Base-by-base conservation (phyloP, 2,329 filamentous ascomycete genomes). In the Phaeoacremonium minimum region DNA sequence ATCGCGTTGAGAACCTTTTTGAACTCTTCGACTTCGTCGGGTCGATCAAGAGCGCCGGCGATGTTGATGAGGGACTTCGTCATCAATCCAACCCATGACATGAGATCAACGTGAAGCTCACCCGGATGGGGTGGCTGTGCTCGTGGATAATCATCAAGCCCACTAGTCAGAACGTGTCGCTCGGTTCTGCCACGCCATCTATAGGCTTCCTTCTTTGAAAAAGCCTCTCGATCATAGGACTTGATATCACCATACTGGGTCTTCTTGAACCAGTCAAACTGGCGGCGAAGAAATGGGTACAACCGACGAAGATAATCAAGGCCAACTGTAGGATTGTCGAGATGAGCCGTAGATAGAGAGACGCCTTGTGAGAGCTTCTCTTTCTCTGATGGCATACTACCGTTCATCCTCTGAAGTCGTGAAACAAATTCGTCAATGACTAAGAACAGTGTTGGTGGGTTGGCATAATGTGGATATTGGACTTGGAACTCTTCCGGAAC, bases 11-110 rank as follows among this genome's bases (percentile, higher is more conserved):
- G 76, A 38, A 85, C 85, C 42, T 77, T 79, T 30, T 68, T 71
- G 50, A 91, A 87, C 50, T 86, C 79, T 15, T 76, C 73, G 1
- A 75, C 82, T 48, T 97, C 91, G 20, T 95, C 89, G 1, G 66
- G 63, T 46, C 89, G 76, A 32, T 77, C 82, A n/a, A 97, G 73
- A 17, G 80, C 77, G 31, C 77, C 67, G 2, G 89, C 87, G 49
- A 96, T 86, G 48, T 84, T 86, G 50, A 80, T 75, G 37, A 98
- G 77, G n/a, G 85, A 84, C 46, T 84, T 81, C 28, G 87, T 84
- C 87, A 96, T 95, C 67, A 96, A 79, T n/a, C 91, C 93, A 64
- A 98, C 85, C 93, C 93, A 98, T 35, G 87, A 87, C 59, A 98
- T 85, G 36, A 97, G 73, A 61, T 98, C 93, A 18, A 94, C 83